Evolutionary conservation across 139 green algal genomes (phyloP).

Genomic region (Yamagishiella unicocca): DNA sequence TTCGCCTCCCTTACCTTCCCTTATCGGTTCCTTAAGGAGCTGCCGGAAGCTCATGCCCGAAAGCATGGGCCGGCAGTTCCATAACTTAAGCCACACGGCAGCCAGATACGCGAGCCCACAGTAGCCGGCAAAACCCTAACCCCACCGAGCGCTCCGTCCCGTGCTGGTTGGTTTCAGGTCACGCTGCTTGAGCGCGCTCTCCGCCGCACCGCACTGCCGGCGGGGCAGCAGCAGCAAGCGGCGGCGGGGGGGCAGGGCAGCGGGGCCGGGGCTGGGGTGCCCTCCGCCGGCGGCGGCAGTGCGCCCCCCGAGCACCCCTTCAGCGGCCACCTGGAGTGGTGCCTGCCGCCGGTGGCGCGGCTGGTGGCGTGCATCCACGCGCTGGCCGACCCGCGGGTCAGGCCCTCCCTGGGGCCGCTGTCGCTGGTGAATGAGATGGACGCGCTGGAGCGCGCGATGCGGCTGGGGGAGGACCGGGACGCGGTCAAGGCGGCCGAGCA

Average conservation of each 20-base stretch:
- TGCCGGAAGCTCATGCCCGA: no score
- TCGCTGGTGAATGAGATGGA: conserved; percentile 64
- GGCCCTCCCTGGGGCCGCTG: conserved; percentile 49
- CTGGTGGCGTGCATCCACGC: conserved; percentile 70
- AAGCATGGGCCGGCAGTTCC: no score
- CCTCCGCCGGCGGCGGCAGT: not conserved
- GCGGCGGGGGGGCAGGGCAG: not conserved
- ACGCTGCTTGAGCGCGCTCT: conserved; percentile 78
- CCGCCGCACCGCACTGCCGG: conserved; percentile 51
- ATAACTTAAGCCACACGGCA: no score
- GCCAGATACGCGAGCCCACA: no score
- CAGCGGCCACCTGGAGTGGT: conserved; percentile 63
- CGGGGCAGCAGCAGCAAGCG: conserved; percentile 6
- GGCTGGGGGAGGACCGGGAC: conserved; percentile 65
- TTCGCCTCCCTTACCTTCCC: no score
- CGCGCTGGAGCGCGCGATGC: conserved; percentile 75
- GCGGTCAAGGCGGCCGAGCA: conserved; percentile 51
- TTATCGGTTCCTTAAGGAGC: no score
- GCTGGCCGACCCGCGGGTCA: conserved; percentile 57
- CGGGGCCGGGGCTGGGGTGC: not conserved
- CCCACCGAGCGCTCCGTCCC: no score
- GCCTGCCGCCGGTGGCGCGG: conserved; percentile 52
- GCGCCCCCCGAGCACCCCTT: conserved; percentile 20
- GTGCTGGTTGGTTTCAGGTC: conserved; percentile 59
- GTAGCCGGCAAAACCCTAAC: no score